Evolutionary conservation across 306 rosid species (phyloP), one percentile per base, ranked within the genome.

Genomic region (Spatholobus suberectus): DNA sequence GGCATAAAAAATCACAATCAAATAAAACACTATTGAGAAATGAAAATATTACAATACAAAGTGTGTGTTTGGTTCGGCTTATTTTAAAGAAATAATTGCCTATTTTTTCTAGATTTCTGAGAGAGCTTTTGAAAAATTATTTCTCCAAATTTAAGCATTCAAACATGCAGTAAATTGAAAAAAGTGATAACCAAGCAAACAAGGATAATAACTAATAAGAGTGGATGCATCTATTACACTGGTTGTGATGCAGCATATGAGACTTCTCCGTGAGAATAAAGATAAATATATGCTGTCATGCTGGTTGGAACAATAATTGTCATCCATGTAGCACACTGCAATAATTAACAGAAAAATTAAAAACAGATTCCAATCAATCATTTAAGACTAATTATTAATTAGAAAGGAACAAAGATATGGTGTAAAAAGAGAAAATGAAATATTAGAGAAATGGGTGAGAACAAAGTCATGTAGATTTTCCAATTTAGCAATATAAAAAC

Each of bases 301-400:
- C 99, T 94, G 73, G 95, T 94, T 55, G 98, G 99, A 51, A 90
- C 99, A 78, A 96, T 80, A 75, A 96, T 86, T 63, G 99, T 96
- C 99, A 96, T 91, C 99, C 99, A 94, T 35, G 89, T 94, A 83
- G 98, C 98, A 84, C 98, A 94, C 99, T 96, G 94, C 94, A 96
- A 76, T 10, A 35, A 77, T 44, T 52, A 87, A 55, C 47, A 67
- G 14, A 61, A 68, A 81, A 70, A 46, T 14, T 38, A 37, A 8
- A 47, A 20, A 62, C 32, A 35, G 34, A 57, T 26, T 32, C 23
- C 21, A 62, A 54, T 62, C 82, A 79, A 79, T 26, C 59, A 63
- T 57, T 82, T 44, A 34, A 58, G 81, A 52, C 27, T 47, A 46
- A 46, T 59, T 44, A 71, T 44, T 76, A 66, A 21, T 29, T 17